These are phyloP conservation scores for Globisporangium cystogenes DNA, from an alignment of 352 stramenopile species.

Conservation along the genomic window DNA sequence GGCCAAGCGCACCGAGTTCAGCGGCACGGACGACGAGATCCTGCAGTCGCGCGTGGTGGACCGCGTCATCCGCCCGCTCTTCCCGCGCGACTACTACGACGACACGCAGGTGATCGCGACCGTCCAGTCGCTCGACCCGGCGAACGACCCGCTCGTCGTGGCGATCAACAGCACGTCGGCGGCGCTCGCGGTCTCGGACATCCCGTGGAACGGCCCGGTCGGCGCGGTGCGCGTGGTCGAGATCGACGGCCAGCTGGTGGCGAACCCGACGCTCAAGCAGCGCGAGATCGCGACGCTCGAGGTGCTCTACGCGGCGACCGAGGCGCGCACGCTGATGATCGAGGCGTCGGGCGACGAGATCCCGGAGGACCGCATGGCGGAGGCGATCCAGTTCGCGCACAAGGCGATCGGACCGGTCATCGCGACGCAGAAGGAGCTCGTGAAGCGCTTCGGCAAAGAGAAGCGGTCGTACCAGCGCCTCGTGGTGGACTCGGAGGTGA, in stretches of 20 bases:
- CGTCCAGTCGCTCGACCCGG: conserved; percentile 81
- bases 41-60: conserved; percentile 96
- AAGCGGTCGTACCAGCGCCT: conserved; percentile 60
- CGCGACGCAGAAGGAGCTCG: conserved; percentile 52
- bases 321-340: conserved; percentile 82
- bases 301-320: conserved; percentile 82
- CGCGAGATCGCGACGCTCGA: conserved; percentile 68
- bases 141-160: conserved; percentile 86
- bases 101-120: conserved; percentile 94
- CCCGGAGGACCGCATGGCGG: conserved; percentile 57
- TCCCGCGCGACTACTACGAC: conserved; percentile 92
- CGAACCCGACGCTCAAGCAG: conserved; percentile 86
- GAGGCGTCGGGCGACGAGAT: conserved; percentile 81
- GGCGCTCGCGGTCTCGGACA: conserved; percentile 78
- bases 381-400: conserved; percentile 80
- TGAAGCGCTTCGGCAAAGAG: conserved; percentile 43
- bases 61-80: conserved; percentile 92
- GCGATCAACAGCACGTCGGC: conserved; percentile 87
- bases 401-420: conserved; percentile 47
- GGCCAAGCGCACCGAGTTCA: conserved; percentile 83
- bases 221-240: conserved; percentile 87
- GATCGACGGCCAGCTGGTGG: conserved; percentile 82
- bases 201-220: conserved; percentile 88
- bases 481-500: conserved; percentile 43
- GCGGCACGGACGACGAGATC: conserved; percentile 93